Percentiles rank a stretch among this genome's conserved stretches.
phyloP scores from a whole-genome alignment of 345 rosid species.

The Boechera retrofracta region DNA sequence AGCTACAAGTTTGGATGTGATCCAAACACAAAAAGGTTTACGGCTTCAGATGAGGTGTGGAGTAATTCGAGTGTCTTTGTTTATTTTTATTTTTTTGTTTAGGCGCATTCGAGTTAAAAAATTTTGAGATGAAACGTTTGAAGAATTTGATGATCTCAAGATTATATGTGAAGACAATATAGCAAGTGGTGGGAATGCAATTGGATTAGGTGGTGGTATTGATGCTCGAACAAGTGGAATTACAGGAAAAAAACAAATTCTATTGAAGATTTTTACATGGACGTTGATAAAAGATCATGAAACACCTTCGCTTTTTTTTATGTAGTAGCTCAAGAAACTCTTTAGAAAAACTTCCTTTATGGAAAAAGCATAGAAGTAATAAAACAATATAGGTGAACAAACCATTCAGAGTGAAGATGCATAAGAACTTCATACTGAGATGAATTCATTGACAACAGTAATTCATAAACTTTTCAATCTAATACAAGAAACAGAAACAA shows the following conservation, averaged over 20 bases:
- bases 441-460: neutral
- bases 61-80: neutral
- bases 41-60: neutral
- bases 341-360: neutral
- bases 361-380: neutral
- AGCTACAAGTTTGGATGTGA: conserved; percentile 7
- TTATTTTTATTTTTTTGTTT: neutral
- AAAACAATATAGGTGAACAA: neutral
- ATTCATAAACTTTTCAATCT: neutral
- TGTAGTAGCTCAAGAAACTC: neutral
- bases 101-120: neutral
- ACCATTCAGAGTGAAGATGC: neutral
- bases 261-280: neutral
- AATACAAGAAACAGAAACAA: conserved; percentile 19
- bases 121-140: conserved; percentile 4
- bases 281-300: neutral
- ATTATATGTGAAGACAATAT: neutral
- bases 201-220: neutral
- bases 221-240: neutral
- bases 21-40: neutral
- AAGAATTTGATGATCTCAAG: conserved; percentile 14
- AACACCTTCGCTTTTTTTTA: neutral
- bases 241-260: neutral
- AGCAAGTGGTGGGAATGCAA: neutral
- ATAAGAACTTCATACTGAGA: neutral